Evolutionary conservation across 306 rosid species (phyloP).

Genomic region (Begonia masoniana): DNA sequence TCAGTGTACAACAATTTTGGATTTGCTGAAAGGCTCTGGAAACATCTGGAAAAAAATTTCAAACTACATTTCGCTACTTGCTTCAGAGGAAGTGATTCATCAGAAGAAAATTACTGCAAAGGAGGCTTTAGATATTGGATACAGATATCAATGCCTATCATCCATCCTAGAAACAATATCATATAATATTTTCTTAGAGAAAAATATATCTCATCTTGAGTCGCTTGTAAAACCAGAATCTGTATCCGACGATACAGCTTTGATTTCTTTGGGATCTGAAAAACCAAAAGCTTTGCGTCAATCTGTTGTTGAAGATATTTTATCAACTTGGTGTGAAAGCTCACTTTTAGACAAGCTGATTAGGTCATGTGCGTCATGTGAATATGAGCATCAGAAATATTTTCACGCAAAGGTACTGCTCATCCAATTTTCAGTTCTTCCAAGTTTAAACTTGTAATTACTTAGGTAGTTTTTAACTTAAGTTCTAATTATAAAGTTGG

Average conservation of each 20-base stretch:
- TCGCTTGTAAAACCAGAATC: constrained; percentile 36
- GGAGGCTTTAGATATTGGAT: constrained; percentile 40
- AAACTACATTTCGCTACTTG: constrained; percentile 22
- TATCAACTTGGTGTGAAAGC: constrained; percentile 47
- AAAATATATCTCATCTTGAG: constrained; percentile 59
- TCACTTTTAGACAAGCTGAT: constrained; percentile 51
- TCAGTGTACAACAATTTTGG: constrained; percentile 48
- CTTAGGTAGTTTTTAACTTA: background rate
- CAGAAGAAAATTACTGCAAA: constrained; percentile 23
- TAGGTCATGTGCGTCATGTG: constrained; percentile 41
- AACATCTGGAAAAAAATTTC: constrained; percentile 53
- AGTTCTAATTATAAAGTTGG: background rate
- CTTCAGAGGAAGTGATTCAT: constrained; percentile 24
- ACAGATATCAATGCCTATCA: constrained; percentile 55
- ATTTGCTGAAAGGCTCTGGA: constrained; percentile 35
- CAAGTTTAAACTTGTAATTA: background rate
- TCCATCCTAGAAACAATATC: constrained; percentile 61
- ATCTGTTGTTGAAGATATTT: constrained; percentile 34
- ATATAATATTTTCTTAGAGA: constrained; percentile 68
- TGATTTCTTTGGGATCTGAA: constrained; percentile 20
- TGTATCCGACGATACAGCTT: constrained; percentile 39
- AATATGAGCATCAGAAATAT: constrained; percentile 29
- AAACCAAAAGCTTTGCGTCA: constrained; percentile 29
- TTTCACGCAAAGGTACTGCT: constrained; percentile 52
- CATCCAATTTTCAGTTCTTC: background rate